Base-by-base conservation (phyloP, 2,329 filamentous ascomycete species). In the Venturia aucupariae region DNA sequence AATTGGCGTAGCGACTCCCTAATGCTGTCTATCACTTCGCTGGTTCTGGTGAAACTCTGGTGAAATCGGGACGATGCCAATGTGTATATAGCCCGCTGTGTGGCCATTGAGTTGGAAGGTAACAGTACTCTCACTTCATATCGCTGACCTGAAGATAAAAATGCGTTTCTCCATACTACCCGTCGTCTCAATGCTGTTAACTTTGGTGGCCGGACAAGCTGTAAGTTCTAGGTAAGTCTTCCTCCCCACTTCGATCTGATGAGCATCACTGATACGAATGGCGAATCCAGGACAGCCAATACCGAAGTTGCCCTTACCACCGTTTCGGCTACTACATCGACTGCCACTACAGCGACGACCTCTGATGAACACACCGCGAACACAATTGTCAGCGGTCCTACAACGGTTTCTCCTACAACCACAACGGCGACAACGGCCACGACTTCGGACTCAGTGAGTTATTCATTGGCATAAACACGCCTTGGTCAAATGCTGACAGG, bases 401-500 rank as follows among this genome's bases (percentile, higher is more conserved):
- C 61, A 42, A 62, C 61, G 3, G 42, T 62, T 15, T 62, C 61
- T 46, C 61, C 61, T 15, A 48, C 61, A 17, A 38, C 41, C 17
- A 48, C 61, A 38, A 62, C 61, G 3, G 42, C n/a, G 8, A 54
- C 27, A 22, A 62, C 61, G 30, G 61, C 41, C 13, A 62, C 42
- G 5, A 51, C 41, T 17, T 62, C 61, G 13, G 61, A 62, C 32
- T 27, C 41, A 10, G 59, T 60, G 17, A 24, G 59, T 17, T 4
- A 60, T 13, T 3, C 11, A 60, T 7, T n/a, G 30, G 15, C 24
- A 10, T 22, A 42, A 24, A n/a, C 24, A 19, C 22, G 35, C 6
- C 5, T 4, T 24, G 35, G 15, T 27, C 22, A 15, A 41, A 6
- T 60, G 17, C 51, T 57, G 17, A 57, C 8, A 35, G 22, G 3